These are phyloP conservation scores for Ustilaginoidea virens DNA, from an alignment of 2,329 filamentous ascomycete genomes.

Conservation along the genomic window DNA sequence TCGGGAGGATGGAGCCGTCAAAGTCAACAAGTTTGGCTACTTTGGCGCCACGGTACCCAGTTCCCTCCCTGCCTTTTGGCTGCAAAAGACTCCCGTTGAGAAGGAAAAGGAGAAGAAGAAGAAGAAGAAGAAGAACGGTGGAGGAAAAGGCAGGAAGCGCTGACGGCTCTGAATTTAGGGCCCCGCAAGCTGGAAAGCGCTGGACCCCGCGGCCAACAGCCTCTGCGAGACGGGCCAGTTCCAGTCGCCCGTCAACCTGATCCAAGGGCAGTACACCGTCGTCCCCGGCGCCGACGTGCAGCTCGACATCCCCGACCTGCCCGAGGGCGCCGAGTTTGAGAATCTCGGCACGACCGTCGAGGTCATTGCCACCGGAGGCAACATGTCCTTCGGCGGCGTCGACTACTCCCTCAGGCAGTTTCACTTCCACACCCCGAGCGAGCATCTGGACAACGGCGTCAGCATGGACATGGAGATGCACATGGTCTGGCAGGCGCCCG, in stretches of 20 bases:
- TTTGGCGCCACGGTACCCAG: constrained; percentile 16
- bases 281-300: constrained; percentile 16
- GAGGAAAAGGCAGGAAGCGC: too few relatives aligned
- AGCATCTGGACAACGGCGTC: constrained; percentile 33
- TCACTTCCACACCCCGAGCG: constrained; percentile 45
- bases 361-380: constrained; percentile 29
- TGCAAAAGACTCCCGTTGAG: too few relatives aligned
- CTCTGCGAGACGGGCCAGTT: constrained; percentile 30
- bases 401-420: constrained; percentile 35
- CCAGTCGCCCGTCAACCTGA: constrained; percentile 43
- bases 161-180: constrained; percentile 14
- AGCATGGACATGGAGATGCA: constrained; percentile 16
- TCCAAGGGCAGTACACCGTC: constrained; percentile 11
- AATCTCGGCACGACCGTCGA: constrained; percentile 38
- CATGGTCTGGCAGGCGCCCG: constrained; percentile 12
- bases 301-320: constrained; percentile 19
- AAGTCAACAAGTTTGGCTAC: constrained; percentile 23
- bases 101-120: too few relatives aligned
- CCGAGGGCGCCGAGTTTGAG: constrained; percentile 26
- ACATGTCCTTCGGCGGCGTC: constrained; percentile 22
- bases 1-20: constrained; percentile 14
- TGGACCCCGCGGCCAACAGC: constrained; percentile 24
- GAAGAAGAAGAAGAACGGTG: too few relatives aligned
- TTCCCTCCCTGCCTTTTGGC: neutral
- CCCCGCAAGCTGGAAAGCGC: constrained; percentile 35